Evolutionary conservation across 2,329 filamentous ascomycete species (phyloP).

Genomic region (Venturia pyrina): DNA sequence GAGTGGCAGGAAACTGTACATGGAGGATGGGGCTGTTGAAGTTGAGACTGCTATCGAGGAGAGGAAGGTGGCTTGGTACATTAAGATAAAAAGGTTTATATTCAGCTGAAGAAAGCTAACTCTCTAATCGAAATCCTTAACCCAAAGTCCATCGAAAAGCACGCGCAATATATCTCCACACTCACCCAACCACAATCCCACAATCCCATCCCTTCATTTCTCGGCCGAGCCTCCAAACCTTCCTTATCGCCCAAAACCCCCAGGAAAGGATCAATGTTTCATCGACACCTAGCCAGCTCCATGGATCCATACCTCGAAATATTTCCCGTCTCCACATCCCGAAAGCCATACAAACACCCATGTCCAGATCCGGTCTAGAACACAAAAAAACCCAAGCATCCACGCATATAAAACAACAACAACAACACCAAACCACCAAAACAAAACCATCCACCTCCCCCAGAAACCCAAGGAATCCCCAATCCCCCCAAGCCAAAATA

Average conservation of each 20-base stretch:
- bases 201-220: neutral
- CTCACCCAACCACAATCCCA: too few species aligned
- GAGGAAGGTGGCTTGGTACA: neutral
- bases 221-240: neutral
- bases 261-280: neutral
- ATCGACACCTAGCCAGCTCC: neutral
- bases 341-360: neutral
- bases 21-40: neutral
- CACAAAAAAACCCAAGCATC: too few species aligned
- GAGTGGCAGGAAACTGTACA: slow-evolving; percentile 25
- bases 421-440: neutral
- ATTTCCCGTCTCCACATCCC: neutral
- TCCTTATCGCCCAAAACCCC: neutral
- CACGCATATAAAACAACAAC: neutral
- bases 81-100: neutral
- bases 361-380: too few species aligned
- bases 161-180: too few species aligned
- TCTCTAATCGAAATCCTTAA: neutral
- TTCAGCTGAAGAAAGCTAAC: neutral
- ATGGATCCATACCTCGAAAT: neutral
- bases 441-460: neutral
- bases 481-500: neutral
- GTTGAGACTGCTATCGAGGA: neutral
- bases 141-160: neutral
- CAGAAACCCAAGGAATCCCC: neutral